These are phyloP conservation scores for Beauveria pseudobassiana DNA, from an alignment of 2,329 filamentous ascomycete species.

Conservation along the genomic window DNA sequence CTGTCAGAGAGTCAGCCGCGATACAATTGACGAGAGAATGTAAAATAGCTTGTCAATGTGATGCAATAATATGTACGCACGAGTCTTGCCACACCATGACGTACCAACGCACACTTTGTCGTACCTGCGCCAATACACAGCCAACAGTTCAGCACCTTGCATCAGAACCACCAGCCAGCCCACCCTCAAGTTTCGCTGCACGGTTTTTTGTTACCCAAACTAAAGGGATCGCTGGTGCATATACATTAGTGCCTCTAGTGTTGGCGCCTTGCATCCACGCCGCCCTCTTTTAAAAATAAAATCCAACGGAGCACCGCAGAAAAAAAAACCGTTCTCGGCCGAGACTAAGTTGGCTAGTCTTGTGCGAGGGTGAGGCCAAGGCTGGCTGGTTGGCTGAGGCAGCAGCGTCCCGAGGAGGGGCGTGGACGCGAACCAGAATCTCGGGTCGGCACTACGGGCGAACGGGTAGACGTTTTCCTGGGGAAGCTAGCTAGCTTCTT, in stretches of 20 bases:
- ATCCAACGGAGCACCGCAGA: background rate
- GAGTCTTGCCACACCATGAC: too few species aligned
- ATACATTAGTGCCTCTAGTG: conserved; percentile 1
- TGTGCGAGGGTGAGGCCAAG: conserved; percentile 5
- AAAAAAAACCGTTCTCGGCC: background rate
- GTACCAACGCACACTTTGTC: too few species aligned
- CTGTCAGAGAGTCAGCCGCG: too few species aligned
- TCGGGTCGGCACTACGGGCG: background rate
- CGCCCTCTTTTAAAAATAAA: background rate
- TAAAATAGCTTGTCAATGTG: too few species aligned
- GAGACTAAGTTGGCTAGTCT: background rate
- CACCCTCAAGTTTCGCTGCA: too few species aligned
- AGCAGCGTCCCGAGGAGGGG: background rate
- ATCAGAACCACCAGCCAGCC: too few species aligned
- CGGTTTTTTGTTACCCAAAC: background rate
- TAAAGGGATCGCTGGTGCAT: conserved; percentile 8
- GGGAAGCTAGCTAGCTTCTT: background rate
- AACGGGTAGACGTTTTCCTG: background rate
- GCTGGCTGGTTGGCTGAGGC: background rate
- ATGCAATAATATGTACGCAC: too few species aligned
- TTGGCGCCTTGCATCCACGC: background rate
- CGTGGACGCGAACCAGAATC: background rate
- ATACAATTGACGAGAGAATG: too few species aligned
- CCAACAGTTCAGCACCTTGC: background rate
- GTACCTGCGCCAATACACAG: too few species aligned